Base-by-base conservation (phyloP, 2,329 filamentous ascomycete species). In the Beauveria sp. region DNA sequence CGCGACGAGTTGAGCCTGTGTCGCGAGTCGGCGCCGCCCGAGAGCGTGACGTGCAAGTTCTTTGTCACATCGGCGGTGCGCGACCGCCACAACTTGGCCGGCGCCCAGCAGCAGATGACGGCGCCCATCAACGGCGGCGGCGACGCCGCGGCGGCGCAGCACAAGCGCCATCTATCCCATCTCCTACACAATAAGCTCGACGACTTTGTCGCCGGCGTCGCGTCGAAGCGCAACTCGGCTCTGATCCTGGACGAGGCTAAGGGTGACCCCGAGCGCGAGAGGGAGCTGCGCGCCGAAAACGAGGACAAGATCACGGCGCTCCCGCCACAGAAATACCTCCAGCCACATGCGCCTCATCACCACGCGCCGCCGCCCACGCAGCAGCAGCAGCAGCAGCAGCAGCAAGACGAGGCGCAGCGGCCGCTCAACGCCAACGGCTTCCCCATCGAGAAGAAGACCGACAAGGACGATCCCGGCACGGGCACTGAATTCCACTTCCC, bases 1-100 rank as follows among this genome's bases (percentile, higher is more conserved):
- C 90, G 91, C 66, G 93, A 97, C 75, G 93, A 97, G 73, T 80
- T 97, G 63, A 85, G 92, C 53, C 96, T 97, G 69, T 96, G 93
- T 75, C 85, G 91, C 68, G 91, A 97, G 74, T 88, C 87, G 55
- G 93, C 93, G 10, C 93, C 93, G 1, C 89, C 90, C 0, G 91
- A 95, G 70, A 89, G 90, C 34, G 90, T 97, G 9, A 90, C 90
- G 26, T 97, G 93, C 78, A 93, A 96, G 72, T 97, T 97, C 79
- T 97, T 91, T 75, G 90, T 97, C 66, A 98, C 93, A 0, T 86
- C 88, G 1, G 84, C 91, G 8, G 74, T 75, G 18, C 69, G 74
- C 8, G 66, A 73, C 40, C 71, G 74, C 65, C 26, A 60, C 3
- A 63, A 69, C 51, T 66, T 61, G 24, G 65, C 70, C 52, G 69